Base-by-base conservation (phyloP, 2,329 filamentous ascomycete genomes). In the Aureobasidium lini region DNA sequence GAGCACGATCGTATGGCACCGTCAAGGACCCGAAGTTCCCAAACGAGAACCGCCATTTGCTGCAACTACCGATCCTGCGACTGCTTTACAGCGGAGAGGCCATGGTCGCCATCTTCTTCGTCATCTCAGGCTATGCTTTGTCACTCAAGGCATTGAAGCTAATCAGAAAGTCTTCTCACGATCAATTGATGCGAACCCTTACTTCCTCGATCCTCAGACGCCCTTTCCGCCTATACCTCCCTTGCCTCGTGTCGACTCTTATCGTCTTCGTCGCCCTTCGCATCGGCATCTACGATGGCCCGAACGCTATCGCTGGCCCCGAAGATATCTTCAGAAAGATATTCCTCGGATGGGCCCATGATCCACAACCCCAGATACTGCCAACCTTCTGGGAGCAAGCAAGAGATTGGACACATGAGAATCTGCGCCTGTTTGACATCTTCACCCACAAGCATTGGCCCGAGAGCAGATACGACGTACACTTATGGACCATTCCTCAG, bases 401-500 rank as follows among this genome's bases (percentile, higher is more conserved):
- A 23, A 60, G 68, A 8, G 62, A 66, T 6, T 72, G 71, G 72
- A 28, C 62, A 64, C 54, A 59, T 47, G 78, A 80, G 1, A 65
- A 83, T n/a, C 44, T 61, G n/a, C 57, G 62, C 11, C 61, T 61
- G 61, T 54, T 65, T 57, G 59, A 66, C 57, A 62, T 67, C 53
- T 61, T 61, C 39, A 62, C 63, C 5, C 62, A 63, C 53, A 59
- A 60, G 31, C 62, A 64, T 42, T 61, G 58, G 59, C 60, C 61
- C 4, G 66, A 62, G 62, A 63, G 56, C 68, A 74, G 69, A 23
- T 82, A 84, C 65, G 81, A 84, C 65, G 75, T 81, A 29, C 83
- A 85, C 62, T 70, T 85, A 28, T 85, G 83, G 83, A 85, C 83
- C 5, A 84, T 85, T 44, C 82, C 83, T 2, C 77, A 84, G 48